Evolutionary conservation across 768 basidiomycete genomes (phyloP).

Genomic region (Omphalotus guepiniiformis): DNA sequence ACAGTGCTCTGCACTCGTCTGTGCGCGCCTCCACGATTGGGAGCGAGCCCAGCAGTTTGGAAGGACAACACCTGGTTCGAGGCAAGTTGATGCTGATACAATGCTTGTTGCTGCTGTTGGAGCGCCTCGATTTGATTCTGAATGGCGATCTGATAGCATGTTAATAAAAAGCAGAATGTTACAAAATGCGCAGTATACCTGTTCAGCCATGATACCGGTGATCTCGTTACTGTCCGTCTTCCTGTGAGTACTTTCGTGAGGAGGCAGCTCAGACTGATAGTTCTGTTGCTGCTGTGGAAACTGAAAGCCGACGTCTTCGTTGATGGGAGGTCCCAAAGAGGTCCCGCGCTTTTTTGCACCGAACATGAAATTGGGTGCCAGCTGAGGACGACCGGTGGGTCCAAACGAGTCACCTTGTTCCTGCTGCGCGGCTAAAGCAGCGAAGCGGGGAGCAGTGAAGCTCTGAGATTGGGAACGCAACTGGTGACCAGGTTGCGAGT

Average conservation of each 20-base stretch:
- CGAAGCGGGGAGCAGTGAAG: constrained; percentile 88
- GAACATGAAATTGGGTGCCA: constrained; percentile 91
- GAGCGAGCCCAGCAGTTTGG: constrained; percentile 71
- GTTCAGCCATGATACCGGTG: constrained; percentile 91
- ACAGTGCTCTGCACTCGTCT: constrained; percentile 86
- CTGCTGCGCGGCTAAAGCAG: constrained; percentile 70
- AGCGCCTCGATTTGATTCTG: constrained; percentile 89
- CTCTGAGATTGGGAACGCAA: constrained; percentile 76
- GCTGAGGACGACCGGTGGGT: constrained; percentile 79
- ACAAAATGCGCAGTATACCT: constrained; percentile 45
- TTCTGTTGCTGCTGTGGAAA: constrained; percentile 68
- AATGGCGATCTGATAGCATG: constrained; percentile 62
- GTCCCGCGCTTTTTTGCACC: constrained; percentile 54
- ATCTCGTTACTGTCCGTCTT: constrained; percentile 73
- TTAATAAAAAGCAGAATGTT: constrained; percentile 7
- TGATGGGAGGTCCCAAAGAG: constrained; percentile 68
- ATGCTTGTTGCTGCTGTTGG: constrained; percentile 85
- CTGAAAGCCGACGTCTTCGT: constrained; percentile 76
- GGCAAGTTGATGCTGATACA: constrained; percentile 87
- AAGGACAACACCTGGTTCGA: constrained; percentile 82
- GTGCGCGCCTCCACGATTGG: constrained; percentile 56
- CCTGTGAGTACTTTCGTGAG: constrained; percentile 39
- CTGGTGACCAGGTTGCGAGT: constrained; percentile 53
- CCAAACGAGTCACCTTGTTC: constrained; percentile 61
- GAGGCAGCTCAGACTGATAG: constrained; percentile 26